phyloP scores from a whole-genome alignment of 2,329 filamentous ascomycete species.

The Ascochyta viciae-villosae region DNA sequence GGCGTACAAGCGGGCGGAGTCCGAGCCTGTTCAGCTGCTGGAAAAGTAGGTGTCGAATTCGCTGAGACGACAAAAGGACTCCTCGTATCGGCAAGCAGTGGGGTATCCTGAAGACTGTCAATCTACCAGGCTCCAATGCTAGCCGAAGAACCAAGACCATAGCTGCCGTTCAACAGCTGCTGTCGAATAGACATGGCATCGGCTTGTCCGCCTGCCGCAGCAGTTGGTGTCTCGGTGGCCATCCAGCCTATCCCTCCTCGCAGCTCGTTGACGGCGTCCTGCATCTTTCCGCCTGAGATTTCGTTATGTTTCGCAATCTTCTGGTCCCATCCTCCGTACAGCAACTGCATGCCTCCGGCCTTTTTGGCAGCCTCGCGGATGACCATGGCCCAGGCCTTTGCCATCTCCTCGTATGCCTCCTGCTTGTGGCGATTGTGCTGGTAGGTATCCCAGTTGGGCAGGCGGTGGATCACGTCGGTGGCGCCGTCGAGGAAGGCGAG shows the following conservation, averaged over 20 bases:
- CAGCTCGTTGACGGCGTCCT: constrained; percentile 80
- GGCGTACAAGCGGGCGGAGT: neutral
- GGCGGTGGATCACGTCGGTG: constrained; percentile 85
- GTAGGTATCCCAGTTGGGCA: constrained; percentile 90
- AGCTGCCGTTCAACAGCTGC: constrained; percentile 64
- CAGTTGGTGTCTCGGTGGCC: constrained; percentile 52
- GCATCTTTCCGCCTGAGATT: constrained; percentile 80
- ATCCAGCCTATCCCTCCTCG: constrained; percentile 80
- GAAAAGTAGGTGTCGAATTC: neutral
- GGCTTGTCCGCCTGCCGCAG: constrained; percentile 29
- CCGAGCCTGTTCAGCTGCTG: neutral
- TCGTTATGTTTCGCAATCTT: constrained; percentile 87
- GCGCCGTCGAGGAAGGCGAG: constrained; percentile 88
- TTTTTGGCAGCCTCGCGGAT: constrained; percentile 90
- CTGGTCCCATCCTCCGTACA: constrained; percentile 92
- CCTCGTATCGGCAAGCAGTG: neutral
- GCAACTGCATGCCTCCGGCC: constrained; percentile 83
- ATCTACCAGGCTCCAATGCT: constrained; percentile 64
- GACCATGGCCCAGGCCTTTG: constrained; percentile 89
- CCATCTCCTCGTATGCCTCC: constrained; percentile 94
- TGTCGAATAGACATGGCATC: constrained; percentile 48
- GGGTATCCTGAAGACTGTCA: neutral
- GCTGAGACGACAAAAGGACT: neutral
- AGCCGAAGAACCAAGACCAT: constrained; percentile 61
- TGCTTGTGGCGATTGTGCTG: constrained; percentile 93